Evolutionary conservation across 2,329 filamentous ascomycete genomes (phyloP).

Genomic region (Aspergillus fumigatiaffinis): DNA sequence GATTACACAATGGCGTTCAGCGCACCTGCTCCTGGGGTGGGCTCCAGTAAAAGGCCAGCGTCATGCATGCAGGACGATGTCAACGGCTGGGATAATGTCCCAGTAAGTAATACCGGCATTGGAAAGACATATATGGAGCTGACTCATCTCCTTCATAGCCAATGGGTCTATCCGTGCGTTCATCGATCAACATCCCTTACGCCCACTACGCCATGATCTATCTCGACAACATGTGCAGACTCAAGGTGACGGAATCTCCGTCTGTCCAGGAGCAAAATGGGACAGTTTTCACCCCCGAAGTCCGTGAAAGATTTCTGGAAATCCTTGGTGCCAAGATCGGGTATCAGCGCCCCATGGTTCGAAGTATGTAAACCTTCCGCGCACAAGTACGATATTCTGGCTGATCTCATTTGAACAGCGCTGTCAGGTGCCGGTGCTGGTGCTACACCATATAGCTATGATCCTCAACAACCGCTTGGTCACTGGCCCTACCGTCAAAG

Average conservation of each 20-base stretch:
- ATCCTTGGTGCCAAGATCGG: constrained; percentile 29
- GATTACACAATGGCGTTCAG: constrained; percentile 27
- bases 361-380: constrained; percentile 21
- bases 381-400: neutral
- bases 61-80: constrained; percentile 26
- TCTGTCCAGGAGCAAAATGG: constrained; percentile 29
- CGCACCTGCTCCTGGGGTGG: constrained; percentile 19
- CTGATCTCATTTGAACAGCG: neutral
- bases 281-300: constrained; percentile 31
- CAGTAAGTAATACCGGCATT: constrained; percentile 19
- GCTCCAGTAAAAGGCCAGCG: constrained; percentile 28
- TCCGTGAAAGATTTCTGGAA: constrained; percentile 34
- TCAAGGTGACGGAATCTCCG: constrained; percentile 30
- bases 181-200: constrained; percentile 27
- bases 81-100: constrained; percentile 27
- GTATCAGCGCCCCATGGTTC: constrained; percentile 23
- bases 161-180: constrained; percentile 23
- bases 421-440: constrained; percentile 12
- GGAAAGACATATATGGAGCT: neutral
- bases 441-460: constrained; percentile 17
- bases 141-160: constrained; percentile 16
- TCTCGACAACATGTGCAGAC: constrained; percentile 29
- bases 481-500: constrained; percentile 20
- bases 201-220: constrained; percentile 36
- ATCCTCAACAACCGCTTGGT: constrained; percentile 1